These are phyloP conservation scores for Taphrina communis DNA, from an alignment of 1,139 yeast genomes.

Conservation along the genomic window DNA sequence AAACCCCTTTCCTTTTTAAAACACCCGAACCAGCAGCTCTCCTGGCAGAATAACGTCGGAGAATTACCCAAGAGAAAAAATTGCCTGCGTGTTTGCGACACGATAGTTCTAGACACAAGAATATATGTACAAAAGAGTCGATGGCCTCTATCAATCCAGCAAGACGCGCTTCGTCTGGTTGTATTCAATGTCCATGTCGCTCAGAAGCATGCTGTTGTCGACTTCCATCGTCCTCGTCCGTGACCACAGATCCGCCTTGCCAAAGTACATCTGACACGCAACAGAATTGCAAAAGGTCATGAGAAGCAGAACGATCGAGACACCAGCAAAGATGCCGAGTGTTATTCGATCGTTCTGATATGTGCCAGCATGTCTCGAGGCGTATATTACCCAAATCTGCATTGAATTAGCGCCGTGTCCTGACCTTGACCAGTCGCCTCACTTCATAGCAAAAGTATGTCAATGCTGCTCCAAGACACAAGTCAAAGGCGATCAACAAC, in stretches of 20 bases:
- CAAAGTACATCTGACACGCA: constrained; percentile 54
- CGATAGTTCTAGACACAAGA: too few species aligned
- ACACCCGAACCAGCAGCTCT: background rate
- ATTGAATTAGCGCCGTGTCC: background rate
- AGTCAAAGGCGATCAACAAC: constrained; percentile 26
- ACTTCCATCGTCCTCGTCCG: background rate
- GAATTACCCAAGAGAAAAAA: too few species aligned
- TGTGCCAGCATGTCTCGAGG: constrained; percentile 56
- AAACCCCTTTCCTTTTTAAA: too few species aligned
- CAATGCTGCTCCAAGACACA: constrained; percentile 54
- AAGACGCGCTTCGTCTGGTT: constrained; percentile 13
- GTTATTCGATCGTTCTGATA: constrained; percentile 61
- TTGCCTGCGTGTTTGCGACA: too few species aligned
- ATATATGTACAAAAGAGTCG: too few species aligned
- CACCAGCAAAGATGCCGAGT: constrained; percentile 57
- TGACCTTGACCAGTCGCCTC: background rate
- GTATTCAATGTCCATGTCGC: constrained; percentile 19
- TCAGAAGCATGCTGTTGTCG: constrained; percentile 20
- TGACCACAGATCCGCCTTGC: constrained; percentile 49
- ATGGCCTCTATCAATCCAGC: constrained; percentile 5
- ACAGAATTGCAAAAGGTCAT: constrained; percentile 55
- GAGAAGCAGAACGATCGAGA: constrained; percentile 56
- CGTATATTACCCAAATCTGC: constrained; percentile 57
- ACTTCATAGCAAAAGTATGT: constrained; percentile 60
- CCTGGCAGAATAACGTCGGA: background rate